Evolutionary conservation across 2,329 filamentous ascomycete genomes (phyloP).

Genomic region (Penicillium hordei): DNA sequence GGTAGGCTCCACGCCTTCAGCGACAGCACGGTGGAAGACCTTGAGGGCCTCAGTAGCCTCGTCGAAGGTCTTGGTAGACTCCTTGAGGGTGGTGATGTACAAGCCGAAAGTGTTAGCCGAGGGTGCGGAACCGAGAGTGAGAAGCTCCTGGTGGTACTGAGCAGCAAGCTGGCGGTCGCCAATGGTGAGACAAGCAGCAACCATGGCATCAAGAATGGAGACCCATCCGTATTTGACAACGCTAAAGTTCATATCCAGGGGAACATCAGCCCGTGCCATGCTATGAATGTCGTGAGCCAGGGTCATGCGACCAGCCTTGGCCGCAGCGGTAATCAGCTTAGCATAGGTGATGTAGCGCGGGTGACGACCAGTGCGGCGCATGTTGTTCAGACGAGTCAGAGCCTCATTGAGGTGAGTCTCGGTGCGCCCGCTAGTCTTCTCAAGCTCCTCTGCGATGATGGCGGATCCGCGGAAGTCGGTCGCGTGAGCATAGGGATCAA

Average conservation of each 20-base stretch:
- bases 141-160: conserved; percentile 85
- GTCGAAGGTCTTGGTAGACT: conserved; percentile 95
- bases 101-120: conserved; percentile 97
- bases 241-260: conserved; percentile 77
- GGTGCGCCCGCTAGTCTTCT: conserved; percentile 72
- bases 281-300: conserved; percentile 81
- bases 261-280: conserved; percentile 87
- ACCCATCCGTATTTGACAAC: conserved; percentile 94
- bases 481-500: conserved; percentile 84
- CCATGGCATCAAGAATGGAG: conserved; percentile 93
- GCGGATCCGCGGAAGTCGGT: conserved; percentile 94
- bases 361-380: conserved; percentile 86
- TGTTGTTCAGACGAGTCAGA: conserved; percentile 81
- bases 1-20: conserved; percentile 90
- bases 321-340: conserved; percentile 87
- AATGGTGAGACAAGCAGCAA: conserved; percentile 81
- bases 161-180: conserved; percentile 78
- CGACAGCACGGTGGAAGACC: conserved; percentile 91
- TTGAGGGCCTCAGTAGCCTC: conserved; percentile 95
- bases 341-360: conserved; percentile 95
- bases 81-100: conserved; percentile 98
- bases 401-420: conserved; percentile 76
- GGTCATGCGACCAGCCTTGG: conserved; percentile 78
- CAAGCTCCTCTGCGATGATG: conserved; percentile 83
- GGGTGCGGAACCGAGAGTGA: conserved; percentile 85